Evolutionary conservation across 208 protist species (phyloP).

Genomic region (Trypanosoma conorhini): DNA sequence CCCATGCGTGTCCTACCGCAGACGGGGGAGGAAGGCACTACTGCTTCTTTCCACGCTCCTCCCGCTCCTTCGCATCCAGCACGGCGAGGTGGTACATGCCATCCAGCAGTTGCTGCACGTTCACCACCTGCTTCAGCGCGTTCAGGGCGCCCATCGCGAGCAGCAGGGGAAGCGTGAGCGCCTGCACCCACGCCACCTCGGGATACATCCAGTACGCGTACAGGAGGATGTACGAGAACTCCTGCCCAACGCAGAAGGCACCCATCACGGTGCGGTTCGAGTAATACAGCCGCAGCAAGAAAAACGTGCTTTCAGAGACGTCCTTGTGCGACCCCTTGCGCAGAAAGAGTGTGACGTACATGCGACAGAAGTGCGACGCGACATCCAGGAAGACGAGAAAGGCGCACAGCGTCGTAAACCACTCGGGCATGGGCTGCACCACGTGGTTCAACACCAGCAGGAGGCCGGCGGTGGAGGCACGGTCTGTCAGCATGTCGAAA

Average conservation of each 20-base stretch:
- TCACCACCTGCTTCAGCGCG: slow-evolving; percentile 88
- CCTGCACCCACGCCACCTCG: slow-evolving; percentile 25
- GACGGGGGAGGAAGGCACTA: not conserved
- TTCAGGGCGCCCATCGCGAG: slow-evolving; percentile 37
- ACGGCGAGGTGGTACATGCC: slow-evolving; percentile 82
- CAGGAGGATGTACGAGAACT: slow-evolving; percentile 91
- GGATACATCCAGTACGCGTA: slow-evolving; percentile 73
- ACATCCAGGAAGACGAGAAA: slow-evolving; percentile 90
- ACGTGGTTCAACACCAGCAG: slow-evolving; percentile 86
- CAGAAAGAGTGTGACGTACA: slow-evolving; percentile 85
- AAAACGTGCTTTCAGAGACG: slow-evolving; percentile 76
- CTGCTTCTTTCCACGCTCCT: slow-evolving; percentile 5
- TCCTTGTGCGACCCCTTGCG: slow-evolving; percentile 84
- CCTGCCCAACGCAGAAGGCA: slow-evolving; percentile 88
- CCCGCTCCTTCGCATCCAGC: slow-evolving; percentile 62
- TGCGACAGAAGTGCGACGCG: slow-evolving; percentile 92
- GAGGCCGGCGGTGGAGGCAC: slow-evolving; percentile 88
- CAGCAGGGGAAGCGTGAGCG: slow-evolving; percentile 25
- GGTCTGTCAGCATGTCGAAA: slow-evolving; percentile 95
- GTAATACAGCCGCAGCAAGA: slow-evolving; percentile 92
- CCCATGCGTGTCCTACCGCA: not conserved
- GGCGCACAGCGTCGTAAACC: slow-evolving; percentile 52
- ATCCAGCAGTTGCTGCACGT: slow-evolving; percentile 90
- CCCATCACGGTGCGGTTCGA: slow-evolving; percentile 82
- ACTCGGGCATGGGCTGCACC: slow-evolving; percentile 62